Evolutionary conservation across 2,329 filamentous ascomycete species (phyloP).

Genomic region (Claviceps cyperi): DNA sequence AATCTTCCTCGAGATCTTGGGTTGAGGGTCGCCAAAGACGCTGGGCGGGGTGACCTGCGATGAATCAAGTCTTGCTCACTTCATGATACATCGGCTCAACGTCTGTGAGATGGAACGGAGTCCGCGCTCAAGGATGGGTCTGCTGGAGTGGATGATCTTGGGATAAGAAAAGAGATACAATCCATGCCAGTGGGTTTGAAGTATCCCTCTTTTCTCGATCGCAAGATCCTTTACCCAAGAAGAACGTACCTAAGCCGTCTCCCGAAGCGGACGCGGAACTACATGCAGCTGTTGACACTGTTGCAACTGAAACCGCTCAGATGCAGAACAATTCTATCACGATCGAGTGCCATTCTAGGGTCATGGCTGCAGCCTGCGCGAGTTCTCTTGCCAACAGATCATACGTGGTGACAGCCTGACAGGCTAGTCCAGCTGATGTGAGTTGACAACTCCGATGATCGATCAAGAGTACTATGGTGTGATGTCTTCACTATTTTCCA

Average conservation of each 20-base stretch:
- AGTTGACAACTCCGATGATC: no score
- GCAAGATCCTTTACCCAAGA: no score
- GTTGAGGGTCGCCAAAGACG: conserved; percentile 8
- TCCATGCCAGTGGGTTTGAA: no score
- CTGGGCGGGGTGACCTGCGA: conserved; percentile 8
- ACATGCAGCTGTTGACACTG: no score
- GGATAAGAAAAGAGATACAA: not conserved
- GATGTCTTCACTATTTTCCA: no score
- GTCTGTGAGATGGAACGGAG: conserved; percentile 1
- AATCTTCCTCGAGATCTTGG: conserved; percentile 19
- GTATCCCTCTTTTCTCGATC: no score
- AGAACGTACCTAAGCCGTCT: no score
- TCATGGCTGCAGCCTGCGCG: conserved; percentile 29
- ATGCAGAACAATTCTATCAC: no score
- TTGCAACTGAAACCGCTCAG: no score
- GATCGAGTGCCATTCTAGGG: conserved; percentile 15
- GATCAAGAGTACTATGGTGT: no score
- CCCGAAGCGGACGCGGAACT: no score
- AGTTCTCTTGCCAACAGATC: conserved; percentile 35
- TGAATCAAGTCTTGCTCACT: conserved; percentile 10
- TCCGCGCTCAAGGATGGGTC: conserved; percentile 19
- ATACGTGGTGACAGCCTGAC: conserved; percentile 31
- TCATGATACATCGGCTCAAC: conserved; percentile 8
- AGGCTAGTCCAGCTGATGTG: conserved; percentile 31
- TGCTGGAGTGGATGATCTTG: not conserved